A percentile compares a stretch with the other conserved stretches of the same genome.
Conservation (phyloP, 805 yeast species). For the Spathaspora arborariae region DNA sequence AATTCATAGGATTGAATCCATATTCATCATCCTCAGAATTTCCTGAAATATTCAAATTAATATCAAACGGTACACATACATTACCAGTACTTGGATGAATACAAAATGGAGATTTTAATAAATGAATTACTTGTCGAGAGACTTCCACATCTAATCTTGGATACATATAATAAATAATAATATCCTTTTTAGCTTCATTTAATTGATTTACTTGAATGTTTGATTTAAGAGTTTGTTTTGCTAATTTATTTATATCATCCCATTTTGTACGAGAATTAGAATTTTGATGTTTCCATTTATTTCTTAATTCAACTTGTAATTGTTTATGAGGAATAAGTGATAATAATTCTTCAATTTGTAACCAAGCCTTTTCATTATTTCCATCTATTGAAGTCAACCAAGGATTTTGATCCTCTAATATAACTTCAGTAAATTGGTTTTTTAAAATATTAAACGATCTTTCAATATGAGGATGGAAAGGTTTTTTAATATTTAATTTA, state of each 20-base stretch:
- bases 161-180: constrained; percentile 74
- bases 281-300: constrained; percentile 49
- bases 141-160: constrained; percentile 95
- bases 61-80: constrained; percentile 86
- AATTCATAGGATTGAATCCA: constrained; percentile 72
- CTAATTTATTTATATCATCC: constrained; percentile 64
- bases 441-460: constrained; percentile 70
- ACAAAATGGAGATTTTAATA: constrained; percentile 94
- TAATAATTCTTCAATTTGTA: constrained; percentile 49
- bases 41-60: constrained; percentile 32
- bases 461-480: constrained; percentile 84
- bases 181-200: constrained; percentile 75
- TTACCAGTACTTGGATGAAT: constrained; percentile 95
- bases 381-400: constrained; percentile 48
- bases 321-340: constrained; percentile 61
- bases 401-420: constrained; percentile 82
- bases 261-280: constrained; percentile 64
- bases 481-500: constrained; percentile 60
- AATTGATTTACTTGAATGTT: constrained; percentile 45
- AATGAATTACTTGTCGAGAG: constrained; percentile 82
- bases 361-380: constrained; percentile 41
- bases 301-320: constrained; percentile 48
- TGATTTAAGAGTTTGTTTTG: constrained; percentile 43
- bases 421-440: constrained; percentile 56
- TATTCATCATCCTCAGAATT: constrained; percentile 34